Evolutionary conservation across 1,284 basidiomycete genomes (phyloP).

Genomic region (Sporisorium reilianum): DNA sequence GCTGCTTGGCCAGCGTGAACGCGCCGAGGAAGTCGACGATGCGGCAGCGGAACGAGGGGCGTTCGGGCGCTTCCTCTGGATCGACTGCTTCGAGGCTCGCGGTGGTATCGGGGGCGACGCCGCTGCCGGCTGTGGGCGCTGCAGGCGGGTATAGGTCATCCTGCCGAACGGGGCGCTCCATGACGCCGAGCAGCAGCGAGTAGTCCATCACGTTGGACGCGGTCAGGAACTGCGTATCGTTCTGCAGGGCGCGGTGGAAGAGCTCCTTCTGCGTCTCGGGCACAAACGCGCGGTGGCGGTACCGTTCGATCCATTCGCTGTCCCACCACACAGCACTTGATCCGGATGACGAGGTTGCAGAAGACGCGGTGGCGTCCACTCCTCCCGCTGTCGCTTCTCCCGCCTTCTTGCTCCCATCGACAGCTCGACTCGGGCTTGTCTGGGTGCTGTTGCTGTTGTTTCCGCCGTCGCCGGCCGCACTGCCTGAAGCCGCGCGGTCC

Average conservation of each 20-base stretch:
- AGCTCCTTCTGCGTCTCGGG: slow-evolving; percentile 54
- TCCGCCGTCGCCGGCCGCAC: not conserved
- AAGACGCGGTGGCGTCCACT: slow-evolving; percentile 12
- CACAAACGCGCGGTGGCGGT: slow-evolving; percentile 52
- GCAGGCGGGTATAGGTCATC: slow-evolving; percentile 46
- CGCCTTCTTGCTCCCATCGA: slow-evolving; percentile 1
- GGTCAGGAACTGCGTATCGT: slow-evolving; percentile 61
- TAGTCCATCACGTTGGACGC: slow-evolving; percentile 65
- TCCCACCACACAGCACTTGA: slow-evolving; percentile 55
- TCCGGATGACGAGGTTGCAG: not conserved
- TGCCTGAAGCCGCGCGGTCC: not conserved
- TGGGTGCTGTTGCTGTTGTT: slow-evolving; percentile 2
- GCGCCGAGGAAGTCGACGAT: slow-evolving; percentile 65
- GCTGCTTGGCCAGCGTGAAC: slow-evolving; percentile 61
- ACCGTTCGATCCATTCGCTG: slow-evolving; percentile 54
- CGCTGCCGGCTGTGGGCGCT: slow-evolving; percentile 10
- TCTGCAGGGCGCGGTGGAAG: slow-evolving; percentile 53
- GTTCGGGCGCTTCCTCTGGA: slow-evolving; percentile 13
- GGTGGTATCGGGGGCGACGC: not conserved
- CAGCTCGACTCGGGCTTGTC: slow-evolving; percentile 13
- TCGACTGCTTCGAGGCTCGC: slow-evolving; percentile 9
- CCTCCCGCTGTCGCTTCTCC: slow-evolving; percentile 7
- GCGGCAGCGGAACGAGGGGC: slow-evolving; percentile 49
- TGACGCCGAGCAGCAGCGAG: slow-evolving; percentile 62
- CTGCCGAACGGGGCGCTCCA: slow-evolving; percentile 37